phyloP scores from a whole-genome alignment of 192 early-diverging fungal genomes.

The Chytriomyces sp. region DNA sequence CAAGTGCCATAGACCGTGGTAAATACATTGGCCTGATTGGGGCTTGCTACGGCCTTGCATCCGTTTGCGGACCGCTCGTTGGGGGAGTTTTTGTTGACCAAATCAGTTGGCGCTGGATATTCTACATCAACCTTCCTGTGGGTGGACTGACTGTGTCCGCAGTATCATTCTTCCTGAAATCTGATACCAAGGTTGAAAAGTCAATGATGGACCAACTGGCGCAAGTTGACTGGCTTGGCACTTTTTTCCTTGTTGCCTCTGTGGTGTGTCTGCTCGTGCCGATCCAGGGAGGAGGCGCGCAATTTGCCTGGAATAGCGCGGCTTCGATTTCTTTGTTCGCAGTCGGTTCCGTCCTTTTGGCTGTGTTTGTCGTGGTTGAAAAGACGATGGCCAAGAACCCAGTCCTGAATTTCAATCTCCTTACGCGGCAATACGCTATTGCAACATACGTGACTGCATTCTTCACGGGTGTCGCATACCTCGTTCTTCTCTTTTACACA shows the following conservation, averaged over 20 bases:
- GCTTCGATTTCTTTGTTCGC: slow-evolving; percentile 66
- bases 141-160: slow-evolving; percentile 64
- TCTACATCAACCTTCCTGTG: slow-evolving; percentile 74
- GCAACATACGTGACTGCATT: slow-evolving; percentile 28
- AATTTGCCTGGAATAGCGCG: slow-evolving; percentile 63
- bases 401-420: slow-evolving; percentile 63
- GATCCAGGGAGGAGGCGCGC: slow-evolving; percentile 68
- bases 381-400: slow-evolving; percentile 62
- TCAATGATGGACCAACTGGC: slow-evolving; percentile 50
- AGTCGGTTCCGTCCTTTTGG: slow-evolving; percentile 61
- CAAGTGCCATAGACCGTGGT: slow-evolving; percentile 55
- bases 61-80: slow-evolving; percentile 75
- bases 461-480: slow-evolving; percentile 47
- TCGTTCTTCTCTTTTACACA: slow-evolving; percentile 36
- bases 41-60: slow-evolving; percentile 73
- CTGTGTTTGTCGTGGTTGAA: slow-evolving; percentile 67
- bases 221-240: slow-evolving; percentile 68
- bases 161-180: slow-evolving; percentile 59
- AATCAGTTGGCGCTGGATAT: slow-evolving; percentile 44
- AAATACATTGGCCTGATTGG: slow-evolving; percentile 80
- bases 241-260: slow-evolving; percentile 50
- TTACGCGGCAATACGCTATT: slow-evolving; percentile 49
- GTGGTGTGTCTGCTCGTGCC: slow-evolving; percentile 62
- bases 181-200: slow-evolving; percentile 37
- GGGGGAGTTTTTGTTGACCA: slow-evolving; percentile 75